A percentile compares a stretch with the other conserved stretches of the same genome.
Evolutionary conservation across 352 stramenopile genomes (phyloP).

Genomic region (Stephanocyclus meneghinianus): DNA sequence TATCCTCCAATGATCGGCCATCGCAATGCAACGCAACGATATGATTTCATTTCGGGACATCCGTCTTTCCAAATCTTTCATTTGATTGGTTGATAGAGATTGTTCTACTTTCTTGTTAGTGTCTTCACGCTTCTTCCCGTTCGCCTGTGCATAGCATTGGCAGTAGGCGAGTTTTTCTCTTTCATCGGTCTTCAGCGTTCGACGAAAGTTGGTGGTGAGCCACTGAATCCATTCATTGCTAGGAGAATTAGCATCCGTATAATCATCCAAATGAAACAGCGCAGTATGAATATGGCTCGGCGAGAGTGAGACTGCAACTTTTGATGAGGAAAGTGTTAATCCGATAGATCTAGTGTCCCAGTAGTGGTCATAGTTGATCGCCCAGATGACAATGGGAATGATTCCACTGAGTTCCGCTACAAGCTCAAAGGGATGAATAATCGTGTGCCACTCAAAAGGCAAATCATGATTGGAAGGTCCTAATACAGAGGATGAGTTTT

Average conservation of each 20-base stretch:
- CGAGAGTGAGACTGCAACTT: conserved; percentile 37
- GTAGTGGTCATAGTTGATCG: conserved; percentile 45
- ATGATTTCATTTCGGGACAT: conserved; percentile 50
- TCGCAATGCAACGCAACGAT: conserved; percentile 39
- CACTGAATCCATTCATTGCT: conserved; percentile 44
- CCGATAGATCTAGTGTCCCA: conserved; percentile 30
- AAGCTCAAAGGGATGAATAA: conserved; percentile 28
- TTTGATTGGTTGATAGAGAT: conserved; percentile 13
- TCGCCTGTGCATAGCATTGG: conserved; percentile 29
- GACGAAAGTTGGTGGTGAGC: conserved; percentile 11
- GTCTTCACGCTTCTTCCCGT: conserved; percentile 14
- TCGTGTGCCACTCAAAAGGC: conserved; percentile 35
- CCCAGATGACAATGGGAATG: conserved; percentile 37
- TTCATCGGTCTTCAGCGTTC: conserved; percentile 22
- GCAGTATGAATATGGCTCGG: conserved; percentile 37
- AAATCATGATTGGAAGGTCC: conserved; percentile 4
- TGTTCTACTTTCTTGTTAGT: not conserved
- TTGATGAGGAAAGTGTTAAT: conserved; percentile 23
- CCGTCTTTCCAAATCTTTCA: conserved; percentile 39
- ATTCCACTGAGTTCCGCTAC: conserved; percentile 36
- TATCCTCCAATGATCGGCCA: conserved; percentile 44
- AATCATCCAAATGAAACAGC: conserved; percentile 53
- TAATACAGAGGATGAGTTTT: not conserved
- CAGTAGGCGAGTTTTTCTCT: conserved; percentile 29
- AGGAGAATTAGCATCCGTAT: conserved; percentile 39